Evolutionary conservation across 2,329 filamentous ascomycete species (phyloP).

Genomic region (Xylaria digitata): DNA sequence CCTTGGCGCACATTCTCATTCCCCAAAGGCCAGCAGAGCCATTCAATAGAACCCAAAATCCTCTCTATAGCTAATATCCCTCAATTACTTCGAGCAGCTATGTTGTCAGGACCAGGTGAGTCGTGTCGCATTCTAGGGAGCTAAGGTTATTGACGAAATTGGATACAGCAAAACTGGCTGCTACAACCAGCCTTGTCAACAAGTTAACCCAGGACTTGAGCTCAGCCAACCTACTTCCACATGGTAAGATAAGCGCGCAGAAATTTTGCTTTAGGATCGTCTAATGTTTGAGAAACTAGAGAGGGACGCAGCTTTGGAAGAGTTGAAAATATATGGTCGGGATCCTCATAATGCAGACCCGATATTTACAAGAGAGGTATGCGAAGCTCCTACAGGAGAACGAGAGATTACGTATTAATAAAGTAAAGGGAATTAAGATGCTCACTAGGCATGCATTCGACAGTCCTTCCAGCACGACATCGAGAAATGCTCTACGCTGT

Average conservation of each 20-base stretch:
- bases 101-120: constrained; percentile 57
- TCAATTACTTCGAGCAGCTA: constrained; percentile 37
- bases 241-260: constrained; percentile 62
- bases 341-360: constrained; percentile 78
- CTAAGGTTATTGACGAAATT: constrained; percentile 29
- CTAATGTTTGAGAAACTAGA: constrained; percentile 54
- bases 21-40: constrained; percentile 25
- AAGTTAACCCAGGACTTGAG: constrained; percentile 72
- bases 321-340: constrained; percentile 83
- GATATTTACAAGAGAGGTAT: constrained; percentile 83
- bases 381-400: constrained; percentile 7
- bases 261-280: constrained; percentile 13
- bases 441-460: constrained; percentile 80
- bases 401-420: constrained; percentile 35
- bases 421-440: constrained; percentile 75
- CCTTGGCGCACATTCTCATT: constrained; percentile 40
- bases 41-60: constrained; percentile 15
- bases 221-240: constrained; percentile 66
- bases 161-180: constrained; percentile 70
- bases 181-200: constrained; percentile 73
- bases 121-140: constrained; percentile 20
- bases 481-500: constrained; percentile 81
- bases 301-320: constrained; percentile 68
- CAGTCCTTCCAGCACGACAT: constrained; percentile 69
- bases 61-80: constrained; percentile 39